Base-by-base conservation (phyloP, 345 rosid species). In the Camelina laxa region DNA sequence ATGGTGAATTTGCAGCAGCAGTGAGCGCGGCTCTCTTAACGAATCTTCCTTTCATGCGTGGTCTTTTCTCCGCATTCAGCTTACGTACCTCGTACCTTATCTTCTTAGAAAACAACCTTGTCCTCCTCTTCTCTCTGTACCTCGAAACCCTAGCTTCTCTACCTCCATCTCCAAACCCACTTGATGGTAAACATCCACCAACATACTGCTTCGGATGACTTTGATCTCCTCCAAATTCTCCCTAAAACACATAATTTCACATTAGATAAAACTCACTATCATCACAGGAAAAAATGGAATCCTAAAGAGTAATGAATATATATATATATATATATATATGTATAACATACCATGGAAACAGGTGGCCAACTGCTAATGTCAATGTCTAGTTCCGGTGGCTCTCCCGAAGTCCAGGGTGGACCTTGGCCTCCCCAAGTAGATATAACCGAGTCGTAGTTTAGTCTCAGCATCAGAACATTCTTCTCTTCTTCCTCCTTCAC, bases 11-110 rank as follows among this genome's bases (percentile, higher is more conserved):
- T 49, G 61, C 45, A 66, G 49, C 16, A 19, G 30, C n/a, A 63
- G 73, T 76, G 39, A 81, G 85, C 7, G 82, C 50, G 12, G 92
- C 15, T 80, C 92, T 87, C 85, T 95, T 95, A 7, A 95, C 97
- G 72, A 95, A 95, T 74, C 99, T 87, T 60, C 99, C 99, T 79
- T 95, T 95, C 97, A 95, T 90, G 70, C 99, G 69, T 5, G 99
- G 99, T 86, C 96, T 90, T 81, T 90, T 90, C 86, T 95, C 97
- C 0, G 99, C 99, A 60, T 95, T 87, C 81, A 90, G 21, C 73
- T 90, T 95, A 66, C 99, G 84, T 11, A 94, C 99, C 79, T 95
- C 97, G 79, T 91, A 95, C 81, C 99, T 82, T 80, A 90, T 95
- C 84, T 92, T 95, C 90, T 91, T 90, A 0, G 99, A 89, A 76